Evolutionary conservation across 208 protist species (phyloP).

Genomic region (Leishmania turanica): DNA sequence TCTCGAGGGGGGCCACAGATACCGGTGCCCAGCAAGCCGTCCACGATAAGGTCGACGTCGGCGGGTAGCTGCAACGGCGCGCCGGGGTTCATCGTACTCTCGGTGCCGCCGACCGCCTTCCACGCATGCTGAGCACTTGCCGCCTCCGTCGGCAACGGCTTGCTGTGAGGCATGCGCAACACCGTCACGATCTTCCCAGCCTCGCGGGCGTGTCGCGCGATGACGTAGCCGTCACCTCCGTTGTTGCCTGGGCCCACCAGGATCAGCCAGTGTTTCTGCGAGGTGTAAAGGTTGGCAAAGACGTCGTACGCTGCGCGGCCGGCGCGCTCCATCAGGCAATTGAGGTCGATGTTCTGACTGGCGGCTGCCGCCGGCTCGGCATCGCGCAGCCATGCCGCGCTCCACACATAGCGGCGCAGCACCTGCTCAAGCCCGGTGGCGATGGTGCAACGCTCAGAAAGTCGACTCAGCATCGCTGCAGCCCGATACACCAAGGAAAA

Average conservation of each 20-base stretch:
- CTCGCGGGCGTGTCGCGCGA: conserved; percentile 58
- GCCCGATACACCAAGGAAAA: not conserved
- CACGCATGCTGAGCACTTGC: conserved; percentile 45
- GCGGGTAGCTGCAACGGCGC: conserved; percentile 19
- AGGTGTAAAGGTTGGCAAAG: conserved; percentile 37
- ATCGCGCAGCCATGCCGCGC: conserved; percentile 67
- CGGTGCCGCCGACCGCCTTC: conserved; percentile 35
- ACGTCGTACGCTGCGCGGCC: conserved; percentile 63
- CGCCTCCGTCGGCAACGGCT: conserved; percentile 66
- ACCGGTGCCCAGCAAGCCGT: conserved; percentile 83
- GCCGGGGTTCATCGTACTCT: conserved; percentile 10
- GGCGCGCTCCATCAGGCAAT: conserved; percentile 71
- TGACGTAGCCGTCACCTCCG: conserved; percentile 85
- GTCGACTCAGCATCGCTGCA: conserved; percentile 19
- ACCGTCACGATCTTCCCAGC: conserved; percentile 57
- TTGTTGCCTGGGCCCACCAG: conserved; percentile 88
- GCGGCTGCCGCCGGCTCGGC: conserved; percentile 64
- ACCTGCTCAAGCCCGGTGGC: conserved; percentile 26
- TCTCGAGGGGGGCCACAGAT: conserved; percentile 57
- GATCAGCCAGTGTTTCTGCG: conserved; percentile 63
- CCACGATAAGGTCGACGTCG: conserved; percentile 74
- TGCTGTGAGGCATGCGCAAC: conserved; percentile 49
- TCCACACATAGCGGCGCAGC: conserved; percentile 48
- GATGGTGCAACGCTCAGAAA: conserved; percentile 30
- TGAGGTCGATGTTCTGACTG: conserved; percentile 54